These are phyloP conservation scores for Sugiyamaella paludigena DNA, from an alignment of 1,139 yeast genomes.

Conservation along the genomic window DNA sequence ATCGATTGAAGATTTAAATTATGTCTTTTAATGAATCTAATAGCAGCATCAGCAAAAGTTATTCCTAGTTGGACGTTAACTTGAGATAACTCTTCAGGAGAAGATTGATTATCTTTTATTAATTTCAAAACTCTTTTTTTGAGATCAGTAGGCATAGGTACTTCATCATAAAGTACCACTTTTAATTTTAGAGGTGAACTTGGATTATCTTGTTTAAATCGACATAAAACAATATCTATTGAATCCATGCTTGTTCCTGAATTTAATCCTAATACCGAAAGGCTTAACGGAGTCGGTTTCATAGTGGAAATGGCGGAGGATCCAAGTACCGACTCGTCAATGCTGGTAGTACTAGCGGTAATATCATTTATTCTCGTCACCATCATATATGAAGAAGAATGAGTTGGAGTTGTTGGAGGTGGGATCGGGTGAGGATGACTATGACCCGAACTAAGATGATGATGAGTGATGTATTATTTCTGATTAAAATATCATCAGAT, in stretches of 20 bases:
- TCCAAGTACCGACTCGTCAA: too few relatives aligned
- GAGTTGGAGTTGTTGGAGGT: too few relatives aligned
- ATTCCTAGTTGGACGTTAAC: constrained; percentile 22
- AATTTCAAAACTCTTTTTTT: constrained; percentile 20
- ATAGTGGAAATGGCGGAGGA: too few relatives aligned
- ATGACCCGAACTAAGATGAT: too few relatives aligned
- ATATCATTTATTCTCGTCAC: too few relatives aligned
- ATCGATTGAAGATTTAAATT: constrained; percentile 11
- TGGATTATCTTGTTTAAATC: constrained; percentile 18
- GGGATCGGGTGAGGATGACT: too few relatives aligned
- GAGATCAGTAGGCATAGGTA: constrained; percentile 17
- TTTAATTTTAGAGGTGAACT: constrained; percentile 14
- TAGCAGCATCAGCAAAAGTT: constrained; percentile 23
- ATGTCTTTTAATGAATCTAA: constrained; percentile 18
- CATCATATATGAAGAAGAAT: not conserved
- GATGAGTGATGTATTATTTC: too few relatives aligned
- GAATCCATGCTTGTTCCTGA: constrained; percentile 25
- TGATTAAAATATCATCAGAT: not conserved
- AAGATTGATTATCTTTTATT: constrained; percentile 20
- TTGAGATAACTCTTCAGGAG: constrained; percentile 24
- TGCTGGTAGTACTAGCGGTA: too few relatives aligned
- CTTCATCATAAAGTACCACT: constrained; percentile 18
- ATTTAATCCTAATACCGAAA: constrained; percentile 23
- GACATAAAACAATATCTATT: constrained; percentile 21
- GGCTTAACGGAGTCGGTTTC: constrained; percentile 1